Conservation (phyloP, 768 basidiomycete species). For the Mrakia blollopis region DNA sequence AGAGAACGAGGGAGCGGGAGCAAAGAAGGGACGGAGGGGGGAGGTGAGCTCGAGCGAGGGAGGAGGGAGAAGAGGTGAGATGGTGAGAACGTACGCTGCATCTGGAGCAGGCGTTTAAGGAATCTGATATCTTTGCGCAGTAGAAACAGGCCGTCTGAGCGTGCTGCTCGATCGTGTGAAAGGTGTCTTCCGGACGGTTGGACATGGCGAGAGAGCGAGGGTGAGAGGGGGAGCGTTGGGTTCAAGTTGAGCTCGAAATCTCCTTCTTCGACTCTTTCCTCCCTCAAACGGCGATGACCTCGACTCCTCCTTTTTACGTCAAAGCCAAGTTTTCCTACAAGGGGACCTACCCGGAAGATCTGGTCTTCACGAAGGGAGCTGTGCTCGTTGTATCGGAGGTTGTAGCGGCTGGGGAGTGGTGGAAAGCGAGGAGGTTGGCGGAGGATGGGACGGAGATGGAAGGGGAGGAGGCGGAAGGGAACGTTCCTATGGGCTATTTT, state of each 20-base stretch:
- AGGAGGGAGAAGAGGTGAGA: too few relatives aligned
- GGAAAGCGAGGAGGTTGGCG: conserved; percentile 16
- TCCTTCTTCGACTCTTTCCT: not conserved
- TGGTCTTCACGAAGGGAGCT: conserved; percentile 7
- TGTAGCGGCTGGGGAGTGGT: conserved; percentile 13
- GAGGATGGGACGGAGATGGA: conserved; percentile 10
- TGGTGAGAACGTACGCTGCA: too few relatives aligned
- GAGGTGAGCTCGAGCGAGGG: too few relatives aligned
- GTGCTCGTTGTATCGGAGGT: not conserved
- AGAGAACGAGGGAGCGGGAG: not conserved
- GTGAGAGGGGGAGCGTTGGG: too few relatives aligned
- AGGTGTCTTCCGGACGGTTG: not conserved
- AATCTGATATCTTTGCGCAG: not conserved
- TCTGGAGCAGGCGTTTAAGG: too few relatives aligned
- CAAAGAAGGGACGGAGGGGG: not conserved
- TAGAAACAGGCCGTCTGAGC: not conserved
- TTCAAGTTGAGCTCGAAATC: too few relatives aligned
- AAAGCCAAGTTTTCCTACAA: conserved; percentile 19
- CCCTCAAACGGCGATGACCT: not conserved
- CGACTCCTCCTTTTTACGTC: not conserved
- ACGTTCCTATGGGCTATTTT: conserved; percentile 14
- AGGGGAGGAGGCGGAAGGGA: not conserved
- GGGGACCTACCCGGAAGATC: conserved; percentile 4
- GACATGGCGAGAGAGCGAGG: too few relatives aligned
- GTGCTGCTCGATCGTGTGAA: not conserved